Percentiles rank a stretch among this genome's conserved stretches.
phyloP scores from a whole-genome alignment of 345 rosid species.

The Chamaenerion angustifolium region DNA sequence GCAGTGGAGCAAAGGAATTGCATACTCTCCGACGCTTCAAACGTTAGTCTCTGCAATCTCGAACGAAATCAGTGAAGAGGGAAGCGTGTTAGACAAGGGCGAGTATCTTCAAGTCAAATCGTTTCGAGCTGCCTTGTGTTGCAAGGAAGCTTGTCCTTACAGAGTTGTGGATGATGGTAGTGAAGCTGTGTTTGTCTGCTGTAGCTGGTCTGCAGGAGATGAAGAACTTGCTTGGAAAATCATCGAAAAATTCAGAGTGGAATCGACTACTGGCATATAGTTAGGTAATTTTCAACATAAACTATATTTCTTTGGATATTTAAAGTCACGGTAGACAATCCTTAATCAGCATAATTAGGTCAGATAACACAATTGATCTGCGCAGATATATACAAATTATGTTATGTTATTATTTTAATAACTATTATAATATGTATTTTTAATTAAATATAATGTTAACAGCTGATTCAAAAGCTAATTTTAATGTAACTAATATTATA shows the following conservation, averaged over 20 bases:
- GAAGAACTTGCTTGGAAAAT: constrained; percentile 63
- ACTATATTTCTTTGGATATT: background rate
- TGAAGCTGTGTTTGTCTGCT: constrained; percentile 40
- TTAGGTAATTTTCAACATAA: background rate
- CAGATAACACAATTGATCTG: no score
- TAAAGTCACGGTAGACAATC: no score
- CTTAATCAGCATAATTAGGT: no score
- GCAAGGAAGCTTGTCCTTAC: constrained; percentile 43
- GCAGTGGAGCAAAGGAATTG: background rate
- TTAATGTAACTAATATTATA: no score
- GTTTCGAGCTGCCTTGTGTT: constrained; percentile 31
- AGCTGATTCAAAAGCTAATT: no score
- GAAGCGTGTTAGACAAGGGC: constrained; percentile 25
- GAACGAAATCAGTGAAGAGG: constrained; percentile 14
- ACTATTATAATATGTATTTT: no score
- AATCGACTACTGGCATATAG: background rate
- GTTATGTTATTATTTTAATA: no score
- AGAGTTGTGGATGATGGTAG: constrained; percentile 12
- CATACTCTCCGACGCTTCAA: constrained; percentile 12
- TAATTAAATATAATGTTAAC: no score
- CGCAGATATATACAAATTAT: no score
- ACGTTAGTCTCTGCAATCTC: constrained; percentile 24
- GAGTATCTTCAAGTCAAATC: constrained; percentile 47
- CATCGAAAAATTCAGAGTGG: constrained; percentile 20
- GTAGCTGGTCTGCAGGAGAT: constrained; percentile 58